A percentile compares a stretch with the other conserved stretches of the same genome.
phyloP scores from a whole-genome alignment of 345 rosid genomes.

The Carallia brachiata region DNA sequence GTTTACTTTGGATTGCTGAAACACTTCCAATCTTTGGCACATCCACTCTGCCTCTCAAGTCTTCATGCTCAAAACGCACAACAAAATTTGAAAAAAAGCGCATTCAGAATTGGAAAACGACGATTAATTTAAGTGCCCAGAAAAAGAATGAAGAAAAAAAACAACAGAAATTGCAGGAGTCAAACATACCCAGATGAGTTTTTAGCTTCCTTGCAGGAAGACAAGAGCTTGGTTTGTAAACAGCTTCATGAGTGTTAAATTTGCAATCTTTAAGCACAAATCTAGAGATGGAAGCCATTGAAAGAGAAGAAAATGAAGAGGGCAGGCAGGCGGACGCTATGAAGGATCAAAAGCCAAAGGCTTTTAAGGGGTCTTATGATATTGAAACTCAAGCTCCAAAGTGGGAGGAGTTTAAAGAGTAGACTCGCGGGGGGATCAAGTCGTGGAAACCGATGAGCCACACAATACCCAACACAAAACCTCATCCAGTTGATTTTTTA shows the following conservation, averaged over 20 bases:
- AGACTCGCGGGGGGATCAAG: background rate
- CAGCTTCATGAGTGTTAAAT: conserved; percentile 29
- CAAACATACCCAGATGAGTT: conserved; percentile 52
- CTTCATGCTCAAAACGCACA: conserved; percentile 31
- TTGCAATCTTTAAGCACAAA: conserved; percentile 47
- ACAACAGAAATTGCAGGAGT: conserved; percentile 2
- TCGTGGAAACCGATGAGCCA: conserved; percentile 46
- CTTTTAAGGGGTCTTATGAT: conserved; percentile 8
- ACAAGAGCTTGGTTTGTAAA: conserved; percentile 23
- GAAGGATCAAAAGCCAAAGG: conserved; percentile 9
- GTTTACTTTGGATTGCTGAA: conserved; percentile 35
- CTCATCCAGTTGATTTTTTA: background rate
- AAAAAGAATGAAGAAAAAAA: background rate
- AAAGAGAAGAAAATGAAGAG: background rate
- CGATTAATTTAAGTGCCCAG: background rate
- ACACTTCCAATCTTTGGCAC: conserved; percentile 33
- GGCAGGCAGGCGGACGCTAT: background rate
- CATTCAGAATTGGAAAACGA: conserved; percentile 3
- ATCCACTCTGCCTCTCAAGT: conserved; percentile 33
- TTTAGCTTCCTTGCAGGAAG: conserved; percentile 29
- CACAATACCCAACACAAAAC: conserved; percentile 8
- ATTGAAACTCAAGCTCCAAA: conserved; percentile 9
- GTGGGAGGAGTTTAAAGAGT: conserved; percentile 1
- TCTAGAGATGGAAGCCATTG: conserved; percentile 75
- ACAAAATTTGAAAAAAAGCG: conserved; percentile 4